These are phyloP conservation scores for Phyllosticta citribraziliensis DNA, from an alignment of 2,329 filamentous ascomycete species.

Conservation along the genomic window DNA sequence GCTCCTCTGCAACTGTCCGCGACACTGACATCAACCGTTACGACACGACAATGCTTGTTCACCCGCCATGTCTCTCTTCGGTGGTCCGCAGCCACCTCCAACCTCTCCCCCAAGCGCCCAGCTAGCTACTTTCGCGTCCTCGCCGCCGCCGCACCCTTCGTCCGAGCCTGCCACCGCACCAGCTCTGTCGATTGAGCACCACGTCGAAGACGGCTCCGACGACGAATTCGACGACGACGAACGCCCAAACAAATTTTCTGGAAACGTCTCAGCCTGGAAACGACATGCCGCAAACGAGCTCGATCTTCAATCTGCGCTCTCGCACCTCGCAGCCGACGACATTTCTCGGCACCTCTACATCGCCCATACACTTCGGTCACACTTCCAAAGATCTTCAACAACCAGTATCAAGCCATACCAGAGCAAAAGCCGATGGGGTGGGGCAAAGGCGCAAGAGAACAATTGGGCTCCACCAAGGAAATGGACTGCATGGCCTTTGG, in stretches of 20 bases:
- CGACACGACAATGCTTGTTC: neutral
- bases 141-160: neutral
- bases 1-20: too few relatives aligned
- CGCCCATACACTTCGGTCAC: conserved; percentile 56
- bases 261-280: conserved; percentile 58
- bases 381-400: conserved; percentile 18
- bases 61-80: conserved; percentile 10
- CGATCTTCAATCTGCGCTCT: conserved; percentile 52
- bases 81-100: conserved; percentile 6
- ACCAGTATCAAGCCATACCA: conserved; percentile 23
- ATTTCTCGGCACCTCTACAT: conserved; percentile 72
- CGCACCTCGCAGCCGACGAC: conserved; percentile 54
- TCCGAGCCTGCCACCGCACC: conserved; percentile 2
- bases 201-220: conserved; percentile 7
- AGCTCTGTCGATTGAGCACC: conserved; percentile 1
- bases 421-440: conserved; percentile 33
- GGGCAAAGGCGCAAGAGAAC: conserved; percentile 20
- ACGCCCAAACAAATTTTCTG: conserved; percentile 62
- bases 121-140: neutral
- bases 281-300: conserved; percentile 52
- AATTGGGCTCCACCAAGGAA: conserved; percentile 38
- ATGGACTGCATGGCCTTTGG: conserved; percentile 85
- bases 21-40: neutral
- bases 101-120: neutral
- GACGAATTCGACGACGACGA: conserved; percentile 7